Conservation (phyloP, 192 early-diverging fungal genomes). For the Coemansia sp. region DNA sequence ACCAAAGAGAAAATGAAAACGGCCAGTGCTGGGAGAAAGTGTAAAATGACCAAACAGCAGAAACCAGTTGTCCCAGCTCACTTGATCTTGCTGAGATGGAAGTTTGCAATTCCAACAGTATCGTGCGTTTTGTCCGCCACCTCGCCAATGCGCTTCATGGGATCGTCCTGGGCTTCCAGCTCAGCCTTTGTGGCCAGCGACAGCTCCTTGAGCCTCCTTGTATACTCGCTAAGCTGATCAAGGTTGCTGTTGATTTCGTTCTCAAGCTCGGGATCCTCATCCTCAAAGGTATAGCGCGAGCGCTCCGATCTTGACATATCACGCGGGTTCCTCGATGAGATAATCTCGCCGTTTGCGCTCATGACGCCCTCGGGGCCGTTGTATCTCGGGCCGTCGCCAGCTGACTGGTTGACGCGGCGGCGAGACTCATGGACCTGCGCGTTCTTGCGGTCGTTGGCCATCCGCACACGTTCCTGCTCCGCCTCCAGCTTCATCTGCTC, state of each 20-base stretch:
- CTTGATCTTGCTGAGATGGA: slow-evolving; percentile 42
- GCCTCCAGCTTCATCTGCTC: slow-evolving; percentile 61
- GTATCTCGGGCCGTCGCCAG: slow-evolving; percentile 14
- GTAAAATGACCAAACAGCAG: background rate
- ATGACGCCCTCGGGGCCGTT: slow-evolving; percentile 31
- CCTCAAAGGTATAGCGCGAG: slow-evolving; percentile 66
- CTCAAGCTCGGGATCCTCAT: slow-evolving; percentile 68
- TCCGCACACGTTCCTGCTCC: slow-evolving; percentile 29
- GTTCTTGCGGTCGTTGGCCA: slow-evolving; percentile 55
- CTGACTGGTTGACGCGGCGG: slow-evolving; percentile 58
- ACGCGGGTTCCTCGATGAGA: slow-evolving; percentile 18
- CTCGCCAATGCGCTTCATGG: slow-evolving; percentile 51
- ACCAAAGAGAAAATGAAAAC: background rate
- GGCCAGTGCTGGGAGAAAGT: background rate
- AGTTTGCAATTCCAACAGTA: slow-evolving; percentile 45
- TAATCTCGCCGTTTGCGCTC: slow-evolving; percentile 54
- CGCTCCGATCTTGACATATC: slow-evolving; percentile 47
- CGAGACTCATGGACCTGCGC: slow-evolving; percentile 60
- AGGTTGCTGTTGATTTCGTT: slow-evolving; percentile 70
- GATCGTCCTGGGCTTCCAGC: slow-evolving; percentile 63
- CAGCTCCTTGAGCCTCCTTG: slow-evolving; percentile 61
- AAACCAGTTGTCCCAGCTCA: background rate
- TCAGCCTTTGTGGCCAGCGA: slow-evolving; percentile 61
- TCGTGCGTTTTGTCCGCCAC: slow-evolving; percentile 57
- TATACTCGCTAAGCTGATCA: slow-evolving; percentile 57